These are phyloP conservation scores for Lomentospora prolificans DNA, from an alignment of 2,329 filamentous ascomycete genomes.

Conservation along the genomic window DNA sequence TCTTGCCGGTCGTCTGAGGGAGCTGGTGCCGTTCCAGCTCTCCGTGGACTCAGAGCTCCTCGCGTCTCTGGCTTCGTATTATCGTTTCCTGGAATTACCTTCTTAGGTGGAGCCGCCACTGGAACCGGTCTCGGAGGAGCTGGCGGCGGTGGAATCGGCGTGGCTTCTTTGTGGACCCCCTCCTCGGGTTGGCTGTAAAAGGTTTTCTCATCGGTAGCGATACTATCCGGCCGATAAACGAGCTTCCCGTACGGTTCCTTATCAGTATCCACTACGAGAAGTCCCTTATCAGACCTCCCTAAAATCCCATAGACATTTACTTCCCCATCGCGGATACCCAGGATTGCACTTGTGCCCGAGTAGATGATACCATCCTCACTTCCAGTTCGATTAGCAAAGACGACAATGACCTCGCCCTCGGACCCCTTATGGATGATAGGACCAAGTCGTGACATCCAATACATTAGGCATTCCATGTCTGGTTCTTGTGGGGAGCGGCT, in stretches of 20 bases:
- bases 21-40: not conserved
- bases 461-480: conserved; percentile 62
- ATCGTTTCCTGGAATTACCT: no score
- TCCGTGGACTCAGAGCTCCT: not conserved
- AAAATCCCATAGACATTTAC: conserved; percentile 61
- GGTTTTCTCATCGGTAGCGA: not conserved
- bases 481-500: conserved; percentile 44
- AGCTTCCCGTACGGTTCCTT: conserved; percentile 33
- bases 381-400: conserved; percentile 63
- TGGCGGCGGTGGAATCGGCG: no score
- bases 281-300: conserved; percentile 55
- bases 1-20: no score
- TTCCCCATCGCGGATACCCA: conserved; percentile 55
- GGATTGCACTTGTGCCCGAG: conserved; percentile 62
- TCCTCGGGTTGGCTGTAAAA: no score
- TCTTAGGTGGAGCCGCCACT: no score
- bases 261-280: conserved; percentile 58
- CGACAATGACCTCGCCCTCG: conserved; percentile 53
- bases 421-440: conserved; percentile 46
- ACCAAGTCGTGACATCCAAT: conserved; percentile 66
- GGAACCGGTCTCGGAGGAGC: no score
- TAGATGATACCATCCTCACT: conserved; percentile 56
- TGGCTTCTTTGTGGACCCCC: no score
- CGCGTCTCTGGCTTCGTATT: not conserved
- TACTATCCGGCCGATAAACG: conserved; percentile 21